Base-by-base conservation (phyloP, 208 protist species). In the Trypanosoma boissoni region DNA sequence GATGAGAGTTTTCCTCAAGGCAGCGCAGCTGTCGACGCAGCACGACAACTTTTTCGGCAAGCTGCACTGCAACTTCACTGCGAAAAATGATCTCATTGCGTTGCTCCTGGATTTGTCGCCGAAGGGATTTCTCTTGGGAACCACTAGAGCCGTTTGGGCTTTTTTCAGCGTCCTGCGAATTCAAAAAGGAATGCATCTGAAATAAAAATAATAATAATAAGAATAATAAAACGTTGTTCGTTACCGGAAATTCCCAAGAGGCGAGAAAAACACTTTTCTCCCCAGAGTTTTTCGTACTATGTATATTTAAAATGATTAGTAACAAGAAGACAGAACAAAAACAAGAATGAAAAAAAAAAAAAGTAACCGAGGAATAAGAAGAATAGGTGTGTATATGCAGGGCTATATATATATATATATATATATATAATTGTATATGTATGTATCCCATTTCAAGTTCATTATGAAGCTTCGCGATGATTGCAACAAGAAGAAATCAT, bases 41-140 rank as follows among this genome's bases (percentile, higher is more conserved):
- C 10, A 36, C 18, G 31, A 66, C 48, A 4, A 56, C 52, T 20
- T 66, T 55, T 26, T 58, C 48, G 5, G 51, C 60, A 18, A 66
- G 49, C 28, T 66, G 60, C 21, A 53, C 44, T 10, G 60, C 52
- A 45, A 66, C 57, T 24, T 63, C 45, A 28, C 43, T 54, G n/a
- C 45, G 43, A 4, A 63, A 14, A 8, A 57, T 28, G 2, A 37
- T n/a, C 21, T 66, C 60, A 10, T 8, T 21, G 0, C 14, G 14
- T 4, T 53, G 29, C 5, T 55, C 49, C 2, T 58, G 39, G 1
- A 57, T 16, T 10, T 29, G 23, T 26, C 8, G 24, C 5, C 20
- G 41, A 18, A 52, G 7, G 31, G 26, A 42, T 61, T 42, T n/a
- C n/a, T n/a, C n/a, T n/a, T n/a, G n/a, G n/a, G n/a, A n/a, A n/a